Percentiles rank a stretch among this genome's conserved stretches.
These are phyloP conservation scores for Microsporum audouinii DNA, from an alignment of 2,329 filamentous ascomycete genomes.

Conservation along the genomic window DNA sequence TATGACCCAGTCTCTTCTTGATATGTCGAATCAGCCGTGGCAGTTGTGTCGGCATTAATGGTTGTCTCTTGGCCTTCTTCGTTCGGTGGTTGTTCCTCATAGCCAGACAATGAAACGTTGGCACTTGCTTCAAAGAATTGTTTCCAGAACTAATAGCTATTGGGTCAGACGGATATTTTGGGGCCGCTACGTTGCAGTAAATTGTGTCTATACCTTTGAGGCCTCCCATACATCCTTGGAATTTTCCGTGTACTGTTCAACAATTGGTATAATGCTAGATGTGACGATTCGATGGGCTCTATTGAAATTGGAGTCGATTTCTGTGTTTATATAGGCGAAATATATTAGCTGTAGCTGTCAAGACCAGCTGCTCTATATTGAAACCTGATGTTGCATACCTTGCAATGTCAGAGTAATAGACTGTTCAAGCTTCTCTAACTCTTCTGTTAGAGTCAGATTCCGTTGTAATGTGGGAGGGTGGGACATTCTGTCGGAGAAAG, in stretches of 20 bases:
- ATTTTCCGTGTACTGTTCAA: constrained; percentile 90
- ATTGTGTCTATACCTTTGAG: constrained; percentile 56
- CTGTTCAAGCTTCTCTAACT: constrained; percentile 90
- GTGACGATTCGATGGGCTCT: constrained; percentile 94
- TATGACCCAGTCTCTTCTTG: constrained; percentile 32
- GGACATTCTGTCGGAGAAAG: constrained; percentile 35
- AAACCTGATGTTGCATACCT: constrained; percentile 40
- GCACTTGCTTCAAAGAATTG: constrained; percentile 98
- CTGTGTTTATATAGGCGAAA: constrained; percentile 35
- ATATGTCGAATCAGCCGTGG: constrained; percentile 36
- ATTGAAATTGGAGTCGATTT: constrained; percentile 98
- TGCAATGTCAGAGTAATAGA: constrained; percentile 92
- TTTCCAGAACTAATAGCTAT: constrained; percentile 73
- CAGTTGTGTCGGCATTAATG: constrained; percentile 46
- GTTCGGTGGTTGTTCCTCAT: constrained; percentile 61
- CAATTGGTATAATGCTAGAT: constrained; percentile 78
- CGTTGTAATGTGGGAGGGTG: constrained; percentile 39
- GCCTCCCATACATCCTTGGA: constrained; percentile 93
- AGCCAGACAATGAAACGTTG: constrained; percentile 90
- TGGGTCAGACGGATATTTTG: background rate
- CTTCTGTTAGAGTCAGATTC: constrained; percentile 73
- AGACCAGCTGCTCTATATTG: background rate
- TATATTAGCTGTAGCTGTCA: background rate
- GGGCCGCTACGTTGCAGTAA: background rate
- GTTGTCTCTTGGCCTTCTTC: constrained; percentile 46